Evolutionary conservation across 805 yeast species (phyloP).

Genomic region (Lachancea nothofagi): DNA sequence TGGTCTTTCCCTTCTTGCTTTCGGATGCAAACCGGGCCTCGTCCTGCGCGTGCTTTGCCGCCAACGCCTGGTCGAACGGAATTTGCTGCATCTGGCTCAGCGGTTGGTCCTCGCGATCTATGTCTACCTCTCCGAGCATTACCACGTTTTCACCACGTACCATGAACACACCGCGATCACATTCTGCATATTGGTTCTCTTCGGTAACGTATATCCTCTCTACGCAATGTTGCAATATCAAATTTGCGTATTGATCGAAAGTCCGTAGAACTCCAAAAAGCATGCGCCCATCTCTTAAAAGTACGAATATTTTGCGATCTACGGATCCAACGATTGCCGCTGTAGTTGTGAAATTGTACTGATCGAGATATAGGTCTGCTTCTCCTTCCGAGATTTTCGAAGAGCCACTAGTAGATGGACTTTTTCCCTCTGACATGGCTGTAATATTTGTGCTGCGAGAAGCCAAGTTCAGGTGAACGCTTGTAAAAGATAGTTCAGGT

Average conservation of each 20-base stretch:
- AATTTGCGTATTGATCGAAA: conserved; percentile 90
- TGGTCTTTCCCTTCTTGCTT: conserved; percentile 41
- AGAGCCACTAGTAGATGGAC: conserved; percentile 1
- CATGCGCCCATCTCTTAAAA: conserved; percentile 84
- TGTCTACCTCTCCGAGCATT: conserved; percentile 88
- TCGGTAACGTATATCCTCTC: conserved; percentile 72
- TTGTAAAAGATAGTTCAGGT: no score
- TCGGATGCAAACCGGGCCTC: conserved; percentile 37
- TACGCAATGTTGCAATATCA: conserved; percentile 84
- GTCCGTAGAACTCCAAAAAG: conserved; percentile 87
- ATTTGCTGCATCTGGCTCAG: conserved; percentile 51
- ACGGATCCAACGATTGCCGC: conserved; percentile 88
- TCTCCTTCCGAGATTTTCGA: conserved; percentile 37
- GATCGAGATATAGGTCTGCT: conserved; percentile 62
- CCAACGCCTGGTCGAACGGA: conserved; percentile 57
- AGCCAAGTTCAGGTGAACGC: no score
- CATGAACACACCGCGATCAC: conserved; percentile 72
- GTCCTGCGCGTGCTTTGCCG: conserved; percentile 32
- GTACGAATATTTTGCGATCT: conserved; percentile 73
- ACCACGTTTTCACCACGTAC: conserved; percentile 96
- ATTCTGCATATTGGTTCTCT: conserved; percentile 61
- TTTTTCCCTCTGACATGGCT: conserved; percentile 5
- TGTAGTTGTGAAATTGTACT: conserved; percentile 80
- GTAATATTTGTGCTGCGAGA: no score
- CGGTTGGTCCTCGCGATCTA: conserved; percentile 75